Conservation (phyloP, 2,329 filamentous ascomycete genomes). For the Colletotrichum sidae region DNA sequence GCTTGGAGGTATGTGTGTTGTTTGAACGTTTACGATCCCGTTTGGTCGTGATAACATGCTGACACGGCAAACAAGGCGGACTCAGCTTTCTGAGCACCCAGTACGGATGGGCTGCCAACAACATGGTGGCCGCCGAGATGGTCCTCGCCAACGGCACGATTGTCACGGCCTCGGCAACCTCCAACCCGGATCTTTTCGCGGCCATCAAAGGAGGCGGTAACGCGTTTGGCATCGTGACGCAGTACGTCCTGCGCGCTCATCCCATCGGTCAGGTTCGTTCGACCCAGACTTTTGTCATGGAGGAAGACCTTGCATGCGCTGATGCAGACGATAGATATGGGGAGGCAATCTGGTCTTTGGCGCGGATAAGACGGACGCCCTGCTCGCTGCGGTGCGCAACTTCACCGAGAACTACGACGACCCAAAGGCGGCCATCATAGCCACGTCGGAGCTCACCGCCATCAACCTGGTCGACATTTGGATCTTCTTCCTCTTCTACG, state of each 20-base stretch:
- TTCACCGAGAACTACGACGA: constrained; percentile 70
- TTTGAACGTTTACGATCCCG: neutral
- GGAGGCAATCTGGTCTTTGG: constrained; percentile 56
- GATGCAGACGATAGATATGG: constrained; percentile 47
- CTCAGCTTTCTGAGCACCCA: constrained; percentile 63
- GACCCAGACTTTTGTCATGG: too few relatives aligned
- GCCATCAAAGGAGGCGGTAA: constrained; percentile 68
- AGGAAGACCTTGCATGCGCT: neutral
- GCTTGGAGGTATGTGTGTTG: constrained; percentile 58
- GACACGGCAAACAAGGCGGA: constrained; percentile 56
- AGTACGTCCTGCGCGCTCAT: constrained; percentile 57
- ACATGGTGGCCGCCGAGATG: constrained; percentile 60
- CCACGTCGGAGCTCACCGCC: constrained; percentile 61
- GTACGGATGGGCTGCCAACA: constrained; percentile 63
- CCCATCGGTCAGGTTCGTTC: constrained; percentile 44
- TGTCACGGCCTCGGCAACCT: constrained; percentile 54
- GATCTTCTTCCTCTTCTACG: constrained; percentile 73
- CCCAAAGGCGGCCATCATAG: constrained; percentile 68
- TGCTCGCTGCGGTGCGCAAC: constrained; percentile 62
- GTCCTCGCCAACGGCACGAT: constrained; percentile 63
- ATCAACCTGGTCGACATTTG: constrained; percentile 61
- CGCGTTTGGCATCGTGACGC: constrained; percentile 65
- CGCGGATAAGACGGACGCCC: constrained; percentile 44
- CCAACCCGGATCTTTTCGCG: constrained; percentile 62
- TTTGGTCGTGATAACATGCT: neutral